phyloP scores from a whole-genome alignment of 1,284 basidiomycete genomes.

The Thelephora terrestris region DNA sequence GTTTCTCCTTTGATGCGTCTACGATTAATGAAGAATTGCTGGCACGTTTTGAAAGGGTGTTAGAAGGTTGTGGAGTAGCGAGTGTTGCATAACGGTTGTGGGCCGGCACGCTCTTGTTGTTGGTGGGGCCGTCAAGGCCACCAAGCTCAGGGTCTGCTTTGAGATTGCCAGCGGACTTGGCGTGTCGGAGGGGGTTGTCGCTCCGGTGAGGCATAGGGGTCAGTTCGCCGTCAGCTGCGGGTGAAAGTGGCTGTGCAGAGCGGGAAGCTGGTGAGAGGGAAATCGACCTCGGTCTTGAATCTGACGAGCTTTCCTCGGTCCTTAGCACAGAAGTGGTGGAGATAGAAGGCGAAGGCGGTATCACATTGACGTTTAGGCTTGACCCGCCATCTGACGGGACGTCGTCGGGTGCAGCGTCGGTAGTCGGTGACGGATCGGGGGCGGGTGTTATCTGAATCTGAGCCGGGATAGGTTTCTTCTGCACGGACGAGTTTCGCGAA shows the following conservation, averaged over 20 bases:
- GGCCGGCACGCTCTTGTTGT: constrained; percentile 13
- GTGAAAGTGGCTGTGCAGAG: constrained; percentile 6
- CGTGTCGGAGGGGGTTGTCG: constrained; percentile 19
- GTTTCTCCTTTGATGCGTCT: constrained; percentile 2
- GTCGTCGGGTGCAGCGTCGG: constrained; percentile 9
- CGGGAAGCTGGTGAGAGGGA: background rate
- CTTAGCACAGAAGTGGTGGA: constrained; percentile 6
- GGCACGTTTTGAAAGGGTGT: constrained; percentile 15
- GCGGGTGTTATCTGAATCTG: constrained; percentile 7
- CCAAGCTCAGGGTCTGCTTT: constrained; percentile 16
- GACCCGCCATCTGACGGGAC: constrained; percentile 20
- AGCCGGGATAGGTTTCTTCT: background rate
- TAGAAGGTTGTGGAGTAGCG: constrained; percentile 8
- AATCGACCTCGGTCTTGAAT: constrained; percentile 1
- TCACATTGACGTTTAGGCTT: constrained; percentile 41
- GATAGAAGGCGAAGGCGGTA: constrained; percentile 42
- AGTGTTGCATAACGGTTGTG: constrained; percentile 4
- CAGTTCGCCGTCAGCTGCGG: constrained; percentile 16
- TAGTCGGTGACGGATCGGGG: constrained; percentile 17
- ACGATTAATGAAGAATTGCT: constrained; percentile 14
- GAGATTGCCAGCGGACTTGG: constrained; percentile 31
- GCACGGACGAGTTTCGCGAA: constrained; percentile 15
- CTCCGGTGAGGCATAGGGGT: constrained; percentile 23
- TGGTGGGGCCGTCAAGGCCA: constrained; percentile 2
- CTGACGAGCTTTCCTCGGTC: constrained; percentile 1